Conservation (phyloP, 1,139 yeast genomes). For the Lipomyces yarrowii region DNA sequence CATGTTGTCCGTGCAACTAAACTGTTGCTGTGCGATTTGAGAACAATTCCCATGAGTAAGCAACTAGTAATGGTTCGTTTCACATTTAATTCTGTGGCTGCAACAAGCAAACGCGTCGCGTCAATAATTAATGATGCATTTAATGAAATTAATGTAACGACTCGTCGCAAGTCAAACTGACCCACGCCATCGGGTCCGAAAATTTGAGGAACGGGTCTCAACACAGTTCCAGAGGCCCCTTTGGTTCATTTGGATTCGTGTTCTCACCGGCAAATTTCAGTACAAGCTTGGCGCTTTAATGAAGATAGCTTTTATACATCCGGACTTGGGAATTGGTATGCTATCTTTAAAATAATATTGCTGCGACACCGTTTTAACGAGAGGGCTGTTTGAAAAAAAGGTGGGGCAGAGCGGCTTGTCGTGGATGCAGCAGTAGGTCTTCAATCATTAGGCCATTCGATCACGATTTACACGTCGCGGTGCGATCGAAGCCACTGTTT, state of each 20-base stretch:
- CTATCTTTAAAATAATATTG: neutral
- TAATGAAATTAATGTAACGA: no score
- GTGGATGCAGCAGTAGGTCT: slow-evolving; percentile 94
- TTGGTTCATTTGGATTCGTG: neutral
- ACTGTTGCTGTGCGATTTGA: no score
- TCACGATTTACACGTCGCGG: slow-evolving; percentile 81
- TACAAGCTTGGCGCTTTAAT: slow-evolving; percentile 35
- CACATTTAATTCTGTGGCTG: neutral
- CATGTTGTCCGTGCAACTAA: no score
- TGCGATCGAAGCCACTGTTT: slow-evolving; percentile 86
- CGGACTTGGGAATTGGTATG: slow-evolving; percentile 84
- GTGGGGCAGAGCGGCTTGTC: slow-evolving; percentile 95
- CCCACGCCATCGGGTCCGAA: neutral
- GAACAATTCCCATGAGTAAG: no score
- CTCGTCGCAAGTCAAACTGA: neutral
- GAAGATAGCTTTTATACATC: slow-evolving; percentile 86
- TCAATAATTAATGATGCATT: no score
- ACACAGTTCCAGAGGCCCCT: no score
- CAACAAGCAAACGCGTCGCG: no score
- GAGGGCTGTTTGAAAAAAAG: slow-evolving; percentile 35
- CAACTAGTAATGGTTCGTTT: no score
- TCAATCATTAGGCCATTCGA: slow-evolving; percentile 65
- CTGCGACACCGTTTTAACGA: neutral
- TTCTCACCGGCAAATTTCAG: neutral
- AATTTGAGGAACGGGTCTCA: neutral